A percentile compares a stretch with the other conserved stretches of the same genome.
phyloP scores from a whole-genome alignment of 106 monocot species.

The Apostasia ramifera region DNA sequence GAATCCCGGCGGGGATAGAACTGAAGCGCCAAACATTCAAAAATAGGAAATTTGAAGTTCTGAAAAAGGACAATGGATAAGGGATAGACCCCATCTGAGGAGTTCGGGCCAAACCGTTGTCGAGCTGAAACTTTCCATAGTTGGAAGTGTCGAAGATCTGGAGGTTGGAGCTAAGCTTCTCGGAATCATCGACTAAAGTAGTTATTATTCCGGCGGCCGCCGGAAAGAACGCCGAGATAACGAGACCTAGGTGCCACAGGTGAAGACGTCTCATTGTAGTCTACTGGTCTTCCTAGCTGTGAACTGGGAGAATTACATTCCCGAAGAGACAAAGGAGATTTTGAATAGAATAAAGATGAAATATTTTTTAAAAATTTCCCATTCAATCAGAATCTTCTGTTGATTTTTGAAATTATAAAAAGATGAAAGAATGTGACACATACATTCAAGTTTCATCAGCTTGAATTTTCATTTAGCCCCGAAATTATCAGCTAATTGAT shows the following conservation, averaged over 20 bases:
- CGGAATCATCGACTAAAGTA: constrained; percentile 13
- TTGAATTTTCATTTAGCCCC: too few relatives aligned
- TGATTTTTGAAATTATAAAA: too few relatives aligned
- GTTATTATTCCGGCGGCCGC: constrained; percentile 4
- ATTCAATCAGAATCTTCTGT: too few relatives aligned
- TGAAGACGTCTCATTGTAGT: neutral
- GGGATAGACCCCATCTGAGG: constrained; percentile 82
- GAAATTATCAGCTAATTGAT: too few relatives aligned
- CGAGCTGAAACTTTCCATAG: constrained; percentile 78
- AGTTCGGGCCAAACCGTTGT: constrained; percentile 83
- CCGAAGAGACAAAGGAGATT: too few relatives aligned
- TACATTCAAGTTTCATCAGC: too few relatives aligned
- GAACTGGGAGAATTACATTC: too few relatives aligned
- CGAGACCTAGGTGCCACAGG: constrained; percentile 6
- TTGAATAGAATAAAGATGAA: too few relatives aligned
- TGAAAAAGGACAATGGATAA: neutral
- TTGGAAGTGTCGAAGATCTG: constrained; percentile 78
- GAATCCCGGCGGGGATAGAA: neutral
- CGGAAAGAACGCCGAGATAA: constrained; percentile 1
- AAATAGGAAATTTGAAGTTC: neutral
- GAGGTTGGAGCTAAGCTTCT: neutral
- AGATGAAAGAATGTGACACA: too few relatives aligned
- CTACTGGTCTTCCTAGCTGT: too few relatives aligned
- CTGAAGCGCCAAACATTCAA: neutral
- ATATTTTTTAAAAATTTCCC: too few relatives aligned